These are phyloP conservation scores for Fusarium proliferatum DNA, from an alignment of 2,329 filamentous ascomycete genomes.

Conservation along the genomic window DNA sequence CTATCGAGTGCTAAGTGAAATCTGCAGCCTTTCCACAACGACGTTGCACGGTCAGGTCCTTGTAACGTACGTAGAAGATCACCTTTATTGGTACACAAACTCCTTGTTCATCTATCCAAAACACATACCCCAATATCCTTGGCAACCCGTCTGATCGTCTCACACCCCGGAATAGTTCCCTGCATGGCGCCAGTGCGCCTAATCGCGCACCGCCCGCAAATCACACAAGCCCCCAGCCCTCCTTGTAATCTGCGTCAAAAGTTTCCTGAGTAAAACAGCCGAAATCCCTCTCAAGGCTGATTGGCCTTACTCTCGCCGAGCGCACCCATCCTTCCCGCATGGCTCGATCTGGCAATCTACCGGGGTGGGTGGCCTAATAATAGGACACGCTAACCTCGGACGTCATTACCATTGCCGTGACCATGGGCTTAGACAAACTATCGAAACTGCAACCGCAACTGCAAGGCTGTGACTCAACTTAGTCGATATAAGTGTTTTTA, in stretches of 20 bases:
- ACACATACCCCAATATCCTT: slow-evolving; percentile 12
- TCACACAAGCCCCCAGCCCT: slow-evolving; percentile 30
- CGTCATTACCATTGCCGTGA: slow-evolving; percentile 6
- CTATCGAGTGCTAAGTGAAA: background rate
- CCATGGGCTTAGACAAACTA: slow-evolving; percentile 21
- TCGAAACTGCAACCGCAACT: slow-evolving; percentile 25
- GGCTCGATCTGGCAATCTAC: slow-evolving; percentile 28
- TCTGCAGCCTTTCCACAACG: background rate
- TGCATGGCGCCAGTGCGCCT: slow-evolving; percentile 43
- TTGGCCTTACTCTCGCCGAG: slow-evolving; percentile 21
- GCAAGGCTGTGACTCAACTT: slow-evolving; percentile 35
- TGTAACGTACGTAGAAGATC: background rate
- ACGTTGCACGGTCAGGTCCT: background rate
- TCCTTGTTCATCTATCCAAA: background rate
- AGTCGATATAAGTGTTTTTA: slow-evolving; percentile 11
- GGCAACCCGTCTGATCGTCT: slow-evolving; percentile 24
- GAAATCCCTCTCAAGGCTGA: slow-evolving; percentile 17
- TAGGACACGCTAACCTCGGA: slow-evolving; percentile 26
- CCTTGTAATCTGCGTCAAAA: slow-evolving; percentile 29
- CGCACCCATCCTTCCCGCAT: slow-evolving; percentile 18
- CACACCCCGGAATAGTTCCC: slow-evolving; percentile 23
- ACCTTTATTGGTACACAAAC: background rate
- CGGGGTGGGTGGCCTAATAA: slow-evolving; percentile 33
- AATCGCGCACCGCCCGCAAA: slow-evolving; percentile 43
- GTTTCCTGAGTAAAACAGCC: slow-evolving; percentile 17